Conservation (phyloP, 805 yeast genomes). For the Wickerhamiella sergipiensis region DNA sequence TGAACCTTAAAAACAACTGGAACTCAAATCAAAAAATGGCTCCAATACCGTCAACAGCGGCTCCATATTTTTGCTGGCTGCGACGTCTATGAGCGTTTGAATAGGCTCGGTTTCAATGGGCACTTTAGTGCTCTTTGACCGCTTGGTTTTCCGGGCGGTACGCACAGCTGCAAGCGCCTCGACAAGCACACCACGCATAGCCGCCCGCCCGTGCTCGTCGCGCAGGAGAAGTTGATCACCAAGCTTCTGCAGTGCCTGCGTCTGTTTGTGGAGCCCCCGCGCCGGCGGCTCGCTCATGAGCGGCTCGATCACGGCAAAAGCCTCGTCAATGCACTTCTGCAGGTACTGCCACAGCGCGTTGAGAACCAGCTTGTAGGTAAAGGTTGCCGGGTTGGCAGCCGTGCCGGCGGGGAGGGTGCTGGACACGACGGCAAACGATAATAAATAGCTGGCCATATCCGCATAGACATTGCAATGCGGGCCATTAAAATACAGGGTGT, state of each 20-base stretch:
- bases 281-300: background rate
- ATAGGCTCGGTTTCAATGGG: background rate
- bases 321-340: background rate
- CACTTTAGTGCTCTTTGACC: too few relatives aligned
- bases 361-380: background rate
- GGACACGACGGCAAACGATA: background rate
- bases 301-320: background rate
- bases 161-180: background rate
- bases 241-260: background rate
- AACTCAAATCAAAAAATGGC: background rate
- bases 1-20: background rate
- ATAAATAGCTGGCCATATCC: background rate
- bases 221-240: background rate
- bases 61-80: background rate
- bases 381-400: background rate
- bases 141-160: too few relatives aligned
- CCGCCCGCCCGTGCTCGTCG: background rate
- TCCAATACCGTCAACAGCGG: background rate
- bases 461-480: background rate
- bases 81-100: background rate
- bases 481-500: background rate
- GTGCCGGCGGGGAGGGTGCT: background rate
- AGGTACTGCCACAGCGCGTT: background rate
- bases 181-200: background rate
- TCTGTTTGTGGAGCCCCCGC: background rate